Evolutionary conservation across 2,329 filamentous ascomycete genomes (phyloP).

Genomic region (Trichoderma harzianum): DNA sequence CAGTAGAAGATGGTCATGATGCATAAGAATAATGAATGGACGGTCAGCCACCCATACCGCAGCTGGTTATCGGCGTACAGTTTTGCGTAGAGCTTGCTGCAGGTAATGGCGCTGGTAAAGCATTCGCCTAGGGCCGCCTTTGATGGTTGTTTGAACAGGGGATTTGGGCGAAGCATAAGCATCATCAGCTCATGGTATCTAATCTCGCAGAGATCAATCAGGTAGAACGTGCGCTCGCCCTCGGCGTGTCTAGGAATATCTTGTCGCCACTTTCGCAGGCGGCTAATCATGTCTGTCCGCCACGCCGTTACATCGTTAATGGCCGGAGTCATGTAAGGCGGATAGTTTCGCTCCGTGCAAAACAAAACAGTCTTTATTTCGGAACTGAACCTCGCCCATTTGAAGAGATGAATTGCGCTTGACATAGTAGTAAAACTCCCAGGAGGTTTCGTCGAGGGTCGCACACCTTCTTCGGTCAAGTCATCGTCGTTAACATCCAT

Average conservation of each 20-base stretch:
- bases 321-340: conserved; percentile 47
- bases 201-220: conserved; percentile 37
- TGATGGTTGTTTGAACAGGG: conserved; percentile 47
- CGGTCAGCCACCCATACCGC: conserved; percentile 46
- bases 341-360: conserved; percentile 46
- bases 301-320: conserved; percentile 44
- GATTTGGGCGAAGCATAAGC: conserved; percentile 49
- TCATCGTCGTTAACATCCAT: conserved; percentile 16
- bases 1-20: conserved; percentile 51
- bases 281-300: conserved; percentile 41
- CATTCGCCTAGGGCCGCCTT: conserved; percentile 40
- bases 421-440: conserved; percentile 29
- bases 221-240: neutral
- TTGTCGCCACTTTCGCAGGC: conserved; percentile 39
- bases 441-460: neutral
- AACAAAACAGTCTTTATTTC: conserved; percentile 58
- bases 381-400: conserved; percentile 47
- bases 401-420: conserved; percentile 48
- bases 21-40: conserved; percentile 47
- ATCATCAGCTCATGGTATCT: conserved; percentile 49
- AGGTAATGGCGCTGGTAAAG: conserved; percentile 40
- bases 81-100: conserved; percentile 39
- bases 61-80: conserved; percentile 45
- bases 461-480: neutral
- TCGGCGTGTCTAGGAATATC: conserved; percentile 32